Conservation (phyloP, 441 rosid species). For the Populus hybrid region DNA sequence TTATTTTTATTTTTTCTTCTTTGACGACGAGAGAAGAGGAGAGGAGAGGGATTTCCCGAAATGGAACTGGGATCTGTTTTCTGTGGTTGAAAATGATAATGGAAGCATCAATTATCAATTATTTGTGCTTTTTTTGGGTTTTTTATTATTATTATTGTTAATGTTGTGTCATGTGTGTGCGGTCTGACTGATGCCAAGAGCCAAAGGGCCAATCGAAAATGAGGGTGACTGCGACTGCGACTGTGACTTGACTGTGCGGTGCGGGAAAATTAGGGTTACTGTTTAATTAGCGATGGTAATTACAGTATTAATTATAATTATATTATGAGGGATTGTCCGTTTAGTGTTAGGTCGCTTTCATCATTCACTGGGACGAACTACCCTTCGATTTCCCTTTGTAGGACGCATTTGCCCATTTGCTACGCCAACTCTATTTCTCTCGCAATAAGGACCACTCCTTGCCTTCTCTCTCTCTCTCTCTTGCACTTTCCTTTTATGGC, state of each 20-base stretch:
- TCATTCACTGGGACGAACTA: not conserved
- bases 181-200: not conserved
- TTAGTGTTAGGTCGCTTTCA: slow-evolving; percentile 16
- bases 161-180: not conserved
- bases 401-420: not conserved
- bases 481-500: slow-evolving; percentile 26
- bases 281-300: not conserved
- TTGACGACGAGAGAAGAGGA: not conserved
- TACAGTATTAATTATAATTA: not conserved
- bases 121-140: not conserved
- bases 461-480: not conserved
- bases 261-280: not conserved
- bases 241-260: not conserved
- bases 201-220: not conserved
- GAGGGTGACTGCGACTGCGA: not conserved
- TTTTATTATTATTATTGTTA: not conserved
- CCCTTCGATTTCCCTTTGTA: not conserved
- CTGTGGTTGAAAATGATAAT: not conserved
- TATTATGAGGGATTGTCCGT: not conserved
- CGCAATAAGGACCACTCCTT: not conserved
- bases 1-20: not conserved
- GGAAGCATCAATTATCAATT: not conserved
- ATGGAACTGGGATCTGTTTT: not conserved
- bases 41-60: not conserved
- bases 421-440: not conserved